Base-by-base conservation (phyloP, 1,284 basidiomycete genomes). In the Ustilago curta region DNA sequence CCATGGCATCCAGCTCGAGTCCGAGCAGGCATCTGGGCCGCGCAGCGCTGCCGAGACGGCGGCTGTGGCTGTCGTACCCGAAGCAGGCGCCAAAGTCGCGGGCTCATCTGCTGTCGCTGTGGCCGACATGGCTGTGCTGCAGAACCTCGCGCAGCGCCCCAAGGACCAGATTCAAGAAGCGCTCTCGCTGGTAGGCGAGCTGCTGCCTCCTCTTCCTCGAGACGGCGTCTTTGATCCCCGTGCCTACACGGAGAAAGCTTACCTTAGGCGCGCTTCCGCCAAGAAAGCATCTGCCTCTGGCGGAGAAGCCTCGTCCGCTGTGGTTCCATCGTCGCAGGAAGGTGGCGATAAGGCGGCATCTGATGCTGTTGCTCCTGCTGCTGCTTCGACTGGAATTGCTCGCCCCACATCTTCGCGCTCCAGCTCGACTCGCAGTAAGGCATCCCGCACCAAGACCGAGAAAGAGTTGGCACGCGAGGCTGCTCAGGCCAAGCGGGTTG, bases 171-270 rank as follows among this genome's bases (percentile, higher is more conserved):
- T 84, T 8, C 80, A 82, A 27, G 82, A 83, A 55, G 80, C 82
- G 4, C 73, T 84, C 12, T 70, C 70, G n/a, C 55, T 84, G 16
- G 65, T 83, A 19, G 65, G 74, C 25, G 82, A 82, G 55, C 59
- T 84, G 35, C 70, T 84, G 8, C 82, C 83, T 21, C 79, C 81
- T 12, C 59, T 84, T 19, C 81, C 83, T 6, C 54, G 79, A 91
- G 94, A 97, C 85, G 95, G 95, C 23, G 92, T 97, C 8, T 98
- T 97, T 84, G 95, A 97, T 83, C 89, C 92, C 77, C 94, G 92
- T 73, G 87, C 88, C 0, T 97, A 97, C 84, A 92, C 93, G 0
- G 95, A 97, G 86, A 95, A 94, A 83, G 90, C 91, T 4, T 86
- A 95, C 35, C 88, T 56, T 23, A 77, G 59, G 68, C 72, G 65